phyloP scores from a whole-genome alignment of 2,329 filamentous ascomycete species.

The Penicillium palitans region DNA sequence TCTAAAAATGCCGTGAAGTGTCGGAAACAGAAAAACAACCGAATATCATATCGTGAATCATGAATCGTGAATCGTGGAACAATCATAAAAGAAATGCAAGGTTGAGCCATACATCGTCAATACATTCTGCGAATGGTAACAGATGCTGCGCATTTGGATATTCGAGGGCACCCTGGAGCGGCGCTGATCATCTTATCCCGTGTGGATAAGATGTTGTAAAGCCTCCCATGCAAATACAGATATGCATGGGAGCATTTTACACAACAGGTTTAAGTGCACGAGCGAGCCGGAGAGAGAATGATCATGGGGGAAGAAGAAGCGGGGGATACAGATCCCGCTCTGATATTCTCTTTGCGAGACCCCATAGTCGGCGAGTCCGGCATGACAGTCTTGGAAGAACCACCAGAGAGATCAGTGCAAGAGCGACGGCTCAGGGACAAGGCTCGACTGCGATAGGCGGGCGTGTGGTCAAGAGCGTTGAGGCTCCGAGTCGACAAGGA shows the following conservation, averaged over 20 bases:
- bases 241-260: background rate
- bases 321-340: conserved; percentile 41
- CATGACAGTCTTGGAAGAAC: conserved; percentile 39
- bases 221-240: background rate
- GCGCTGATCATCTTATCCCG: background rate
- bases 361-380: conserved; percentile 37
- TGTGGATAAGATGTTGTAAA: background rate
- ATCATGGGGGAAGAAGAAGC: conserved; percentile 43
- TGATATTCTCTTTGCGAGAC: conserved; percentile 43
- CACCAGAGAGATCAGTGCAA: conserved; percentile 35
- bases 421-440: conserved; percentile 29
- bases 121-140: conserved; percentile 23
- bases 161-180: background rate
- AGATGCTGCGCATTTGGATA: conserved; percentile 12
- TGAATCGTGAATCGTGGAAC: conserved; percentile 8
- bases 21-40: conserved; percentile 18
- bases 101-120: conserved; percentile 18
- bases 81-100: conserved; percentile 7
- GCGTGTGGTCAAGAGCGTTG: conserved; percentile 43
- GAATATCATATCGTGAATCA: conserved; percentile 10
- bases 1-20: conserved; percentile 16
- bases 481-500: conserved; percentile 43
- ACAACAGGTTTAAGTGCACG: conserved; percentile 26
- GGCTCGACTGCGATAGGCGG: conserved; percentile 34
- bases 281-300: conserved; percentile 37